Base-by-base conservation (phyloP, 495 filamentous ascomycete species). In the Hypomontagnella monticulosa region DNA sequence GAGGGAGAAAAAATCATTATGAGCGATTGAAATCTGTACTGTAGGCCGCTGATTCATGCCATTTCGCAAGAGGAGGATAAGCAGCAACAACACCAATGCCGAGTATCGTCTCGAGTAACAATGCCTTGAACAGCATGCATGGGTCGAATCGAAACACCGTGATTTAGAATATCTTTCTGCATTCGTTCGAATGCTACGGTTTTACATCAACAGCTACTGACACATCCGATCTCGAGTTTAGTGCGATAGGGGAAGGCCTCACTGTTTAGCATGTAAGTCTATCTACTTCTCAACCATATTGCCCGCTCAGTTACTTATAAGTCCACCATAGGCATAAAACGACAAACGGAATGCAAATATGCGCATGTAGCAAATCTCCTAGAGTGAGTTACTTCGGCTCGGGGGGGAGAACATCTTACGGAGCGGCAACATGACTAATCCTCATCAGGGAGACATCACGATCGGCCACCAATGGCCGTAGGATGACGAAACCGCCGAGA, bases 291-390 rank as follows among this genome's bases (percentile, higher is more conserved):
- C 12, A 19, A 38, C 19, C 16, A 14, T 20, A 8, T 52, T 36
- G 4, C 34, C 32, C 2, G 5, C 2, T 48, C 27, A 38, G 4
- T 20, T 46, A 27, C 8, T 51, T 20, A 49, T 51, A 14, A 47
- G 16, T 38, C 10, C 6, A 23, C 48, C 69, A 33, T 37, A 85
- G 83, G 83, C 71, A 81, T 89, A 61, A 91, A 91, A 75, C 80
- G 89, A 11, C 60, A 89, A 76, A 88, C 88, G 0, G 82, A 86
- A 57, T 91, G 89, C 74, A 80, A 83, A 69, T 91, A 91, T 80
- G 87, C 86, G 4, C 80, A 81, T 48, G 83, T 89, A 34, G 89
- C 89, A 30, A 88, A 90, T 70, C 74, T 90, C 16, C 81, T 91
- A 6, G 88, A 89, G 87, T 88, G 65, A 77, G 83, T 81, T 50